These are phyloP conservation scores for Cyberlindnera samutprakarnensis DNA, from an alignment of 805 yeast species.

Conservation along the genomic window DNA sequence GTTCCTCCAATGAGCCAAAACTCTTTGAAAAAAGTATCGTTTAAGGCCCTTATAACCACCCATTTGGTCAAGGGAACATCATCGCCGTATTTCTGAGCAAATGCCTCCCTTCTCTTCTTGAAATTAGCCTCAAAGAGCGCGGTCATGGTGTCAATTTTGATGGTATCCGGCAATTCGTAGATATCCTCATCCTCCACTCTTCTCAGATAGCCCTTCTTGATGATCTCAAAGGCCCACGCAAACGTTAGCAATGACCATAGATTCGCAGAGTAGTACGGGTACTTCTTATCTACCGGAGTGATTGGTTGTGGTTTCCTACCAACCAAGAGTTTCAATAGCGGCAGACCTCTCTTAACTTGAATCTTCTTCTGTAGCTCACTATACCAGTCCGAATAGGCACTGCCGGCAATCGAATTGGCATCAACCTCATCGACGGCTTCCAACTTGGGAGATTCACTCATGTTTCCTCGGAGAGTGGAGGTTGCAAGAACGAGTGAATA, in stretches of 20 bases:
- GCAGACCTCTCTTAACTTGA: constrained; percentile 10
- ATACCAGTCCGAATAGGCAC: too few relatives aligned
- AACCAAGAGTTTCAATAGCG: constrained; percentile 10
- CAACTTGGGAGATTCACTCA: neutral
- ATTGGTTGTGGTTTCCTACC: constrained; percentile 18
- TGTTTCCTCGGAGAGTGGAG: too few relatives aligned
- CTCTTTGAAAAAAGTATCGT: constrained; percentile 26
- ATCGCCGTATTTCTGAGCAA: constrained; percentile 19
- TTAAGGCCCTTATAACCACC: constrained; percentile 25
- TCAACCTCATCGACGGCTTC: too few relatives aligned
- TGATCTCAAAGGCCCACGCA: constrained; percentile 18
- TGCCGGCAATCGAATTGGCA: too few relatives aligned
- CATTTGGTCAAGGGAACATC: constrained; percentile 14
- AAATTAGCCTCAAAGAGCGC: constrained; percentile 26
- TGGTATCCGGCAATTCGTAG: constrained; percentile 32
- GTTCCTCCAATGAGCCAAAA: constrained; percentile 27
- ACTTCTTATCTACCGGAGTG: constrained; percentile 7
- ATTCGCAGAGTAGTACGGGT: constrained; percentile 17
- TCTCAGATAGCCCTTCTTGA: constrained; percentile 47
- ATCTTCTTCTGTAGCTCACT: constrained; percentile 10
- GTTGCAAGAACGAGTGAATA: too few relatives aligned
- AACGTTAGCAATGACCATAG: constrained; percentile 13
- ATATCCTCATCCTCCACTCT: constrained; percentile 53
- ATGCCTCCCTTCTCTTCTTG: constrained; percentile 21
- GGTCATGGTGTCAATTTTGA: constrained; percentile 29